Conservation (phyloP, 768 basidiomycete genomes). For the Pisolithus orientalis region DNA sequence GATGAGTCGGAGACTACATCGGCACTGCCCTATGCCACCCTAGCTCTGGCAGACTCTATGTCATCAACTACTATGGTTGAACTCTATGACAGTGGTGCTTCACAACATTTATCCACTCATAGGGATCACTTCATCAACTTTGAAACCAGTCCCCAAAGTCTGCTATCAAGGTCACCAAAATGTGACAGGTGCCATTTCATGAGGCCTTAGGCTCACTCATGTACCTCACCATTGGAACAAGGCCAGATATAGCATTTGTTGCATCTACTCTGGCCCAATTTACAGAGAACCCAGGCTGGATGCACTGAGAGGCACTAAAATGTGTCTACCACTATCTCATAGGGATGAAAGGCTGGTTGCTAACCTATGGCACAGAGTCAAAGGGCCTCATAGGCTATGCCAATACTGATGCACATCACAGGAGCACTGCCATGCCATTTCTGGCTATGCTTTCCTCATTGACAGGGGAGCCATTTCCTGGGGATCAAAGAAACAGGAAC, state of each 20-base stretch:
- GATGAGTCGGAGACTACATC: too few species aligned
- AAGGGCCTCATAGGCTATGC: background rate
- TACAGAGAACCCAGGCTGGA: background rate
- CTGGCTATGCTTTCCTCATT: conserved; percentile 1
- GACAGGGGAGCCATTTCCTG: conserved; percentile 2
- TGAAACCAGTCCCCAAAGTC: background rate
- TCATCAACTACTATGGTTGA: too few species aligned
- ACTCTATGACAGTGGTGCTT: too few species aligned
- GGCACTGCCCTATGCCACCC: too few species aligned
- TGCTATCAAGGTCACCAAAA: background rate
- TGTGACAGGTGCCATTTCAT: background rate
- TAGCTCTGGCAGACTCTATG: background rate
- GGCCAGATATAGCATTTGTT: conserved; percentile 12
- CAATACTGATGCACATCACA: background rate
- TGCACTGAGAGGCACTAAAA: conserved; percentile 10
- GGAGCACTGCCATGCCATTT: conserved; percentile 1
- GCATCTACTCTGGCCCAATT: conserved; percentile 10
- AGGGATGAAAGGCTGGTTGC: background rate
- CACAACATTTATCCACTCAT: too few species aligned
- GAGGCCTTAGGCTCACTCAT: conserved; percentile 3
- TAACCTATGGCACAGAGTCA: background rate
- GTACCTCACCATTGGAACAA: conserved; percentile 9
- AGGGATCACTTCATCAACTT: too few species aligned
- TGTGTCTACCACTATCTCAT: conserved; percentile 11
- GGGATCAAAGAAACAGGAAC: conserved; percentile 3